A percentile compares a stretch with the other conserved stretches of the same genome.
Evolutionary conservation across 2,329 filamentous ascomycete species (phyloP).

Genomic region (Pseudogymnoascus sp.): DNA sequence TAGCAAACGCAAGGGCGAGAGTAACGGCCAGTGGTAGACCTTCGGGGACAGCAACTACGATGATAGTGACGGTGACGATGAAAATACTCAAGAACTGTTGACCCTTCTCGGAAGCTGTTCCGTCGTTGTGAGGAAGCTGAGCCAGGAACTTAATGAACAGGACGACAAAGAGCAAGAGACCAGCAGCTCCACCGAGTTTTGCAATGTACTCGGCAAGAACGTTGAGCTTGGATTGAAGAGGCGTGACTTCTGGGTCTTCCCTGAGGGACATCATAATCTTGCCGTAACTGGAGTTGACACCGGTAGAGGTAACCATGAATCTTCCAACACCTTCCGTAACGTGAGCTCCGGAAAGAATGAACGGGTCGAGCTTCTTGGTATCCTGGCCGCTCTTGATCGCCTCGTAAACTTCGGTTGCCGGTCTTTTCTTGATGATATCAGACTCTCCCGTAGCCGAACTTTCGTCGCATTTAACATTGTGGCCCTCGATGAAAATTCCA

Average conservation of each 20-base stretch:
- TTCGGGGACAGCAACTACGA: constrained; percentile 62
- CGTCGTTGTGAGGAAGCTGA: constrained; percentile 43
- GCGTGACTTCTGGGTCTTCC: constrained; percentile 69
- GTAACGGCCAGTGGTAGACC: constrained; percentile 60
- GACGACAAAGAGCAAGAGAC: constrained; percentile 67
- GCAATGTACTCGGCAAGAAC: constrained; percentile 71
- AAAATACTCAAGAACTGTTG: constrained; percentile 54
- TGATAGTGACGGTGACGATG: constrained; percentile 57
- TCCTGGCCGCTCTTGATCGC: constrained; percentile 49
- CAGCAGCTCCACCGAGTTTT: constrained; percentile 64
- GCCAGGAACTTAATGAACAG: constrained; percentile 71
- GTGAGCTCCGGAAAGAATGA: constrained; percentile 72
- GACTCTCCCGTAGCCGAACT: constrained; percentile 72
- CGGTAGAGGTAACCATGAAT: constrained; percentile 67
- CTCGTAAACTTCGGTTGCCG: constrained; percentile 55
- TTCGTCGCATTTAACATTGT: constrained; percentile 63
- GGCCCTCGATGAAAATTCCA: constrained; percentile 59
- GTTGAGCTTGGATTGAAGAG: constrained; percentile 70
- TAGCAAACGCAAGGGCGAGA: constrained; percentile 58
- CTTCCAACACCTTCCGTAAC: constrained; percentile 68
- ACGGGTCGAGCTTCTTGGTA: constrained; percentile 63
- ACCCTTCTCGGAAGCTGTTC: constrained; percentile 46
- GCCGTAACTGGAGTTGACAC: constrained; percentile 65
- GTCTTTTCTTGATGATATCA: constrained; percentile 59
- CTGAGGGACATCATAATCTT: constrained; percentile 72